Base-by-base conservation (phyloP, 176 grass and related monocot genomes). In the Areca catechu region DNA sequence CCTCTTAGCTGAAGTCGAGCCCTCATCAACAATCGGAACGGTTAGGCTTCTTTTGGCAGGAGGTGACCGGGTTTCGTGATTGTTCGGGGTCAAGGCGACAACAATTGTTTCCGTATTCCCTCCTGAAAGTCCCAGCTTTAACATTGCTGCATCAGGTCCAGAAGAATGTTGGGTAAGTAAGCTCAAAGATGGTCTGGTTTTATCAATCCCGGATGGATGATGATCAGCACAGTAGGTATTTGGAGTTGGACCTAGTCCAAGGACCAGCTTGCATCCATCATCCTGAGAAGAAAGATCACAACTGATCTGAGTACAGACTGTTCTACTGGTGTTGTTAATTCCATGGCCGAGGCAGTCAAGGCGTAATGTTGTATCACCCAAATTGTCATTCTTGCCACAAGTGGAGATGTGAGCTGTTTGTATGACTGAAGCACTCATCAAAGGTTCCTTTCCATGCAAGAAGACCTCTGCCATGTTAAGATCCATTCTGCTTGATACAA, bases 1-100 rank as follows among this genome's bases (percentile, higher is more conserved):
- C 63, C 84, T 87, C 77, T 82, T 92, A 43, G 75, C 84, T 49
- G 93, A 92, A 76, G 93, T 97, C 72, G 87, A 88, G 15, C 93
- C 84, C 58, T 92, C 87, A 5, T 85, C 87, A 62, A 78, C 80
- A 66, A 78, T 24, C 37, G 93, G 84, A 56, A 88, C 62, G 21
- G 57, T 15, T 1, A 70, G 58, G 70, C 68, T 57, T 49, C 70
- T 73, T 76, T 72, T 73, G 16, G 68, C 69, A 62, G 72, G 23
- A 65, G 55, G 60, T 59, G 69, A 60, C 60, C 18, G 59, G 22
- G 57, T 57, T 56, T 74, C 53, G 15, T 63, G 59, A 61, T 72
- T 50, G 51, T 1, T 65, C 24, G 5, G 43, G 54, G 34, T 5
- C 25, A 24, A 28, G 25, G 24, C 28, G 14, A 24, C 60, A 3